Conservation (phyloP, 1,284 basidiomycete genomes). For the Somion occarium region DNA sequence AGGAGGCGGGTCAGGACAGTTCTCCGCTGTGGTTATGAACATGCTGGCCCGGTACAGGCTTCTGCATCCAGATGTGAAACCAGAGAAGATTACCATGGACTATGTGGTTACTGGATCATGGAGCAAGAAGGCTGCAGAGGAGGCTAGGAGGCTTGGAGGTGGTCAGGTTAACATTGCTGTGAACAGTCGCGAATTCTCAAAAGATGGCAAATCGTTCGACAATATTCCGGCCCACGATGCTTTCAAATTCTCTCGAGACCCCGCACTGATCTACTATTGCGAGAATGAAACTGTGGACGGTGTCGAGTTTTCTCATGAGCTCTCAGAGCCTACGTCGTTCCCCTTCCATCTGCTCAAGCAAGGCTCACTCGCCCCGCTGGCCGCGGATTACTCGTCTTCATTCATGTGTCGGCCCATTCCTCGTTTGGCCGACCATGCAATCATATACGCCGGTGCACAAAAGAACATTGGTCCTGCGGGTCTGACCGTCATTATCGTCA, state of each 20-base stretch:
- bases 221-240: conserved; percentile 70
- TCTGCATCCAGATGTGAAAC: conserved; percentile 51
- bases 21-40: conserved; percentile 87
- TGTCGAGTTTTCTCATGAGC: conserved; percentile 77
- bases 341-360: conserved; percentile 75
- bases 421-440: conserved; percentile 80
- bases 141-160: conserved; percentile 66
- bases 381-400: conserved; percentile 95
- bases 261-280: conserved; percentile 96
- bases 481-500: conserved; percentile 89
- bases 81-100: conserved; percentile 65
- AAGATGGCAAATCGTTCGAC: conserved; percentile 72
- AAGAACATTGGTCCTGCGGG: conserved; percentile 98
- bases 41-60: conserved; percentile 77
- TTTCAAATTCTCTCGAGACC: conserved; percentile 76
- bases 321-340: conserved; percentile 61
- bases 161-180: conserved; percentile 65
- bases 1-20: conserved; percentile 88
- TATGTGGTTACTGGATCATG: conserved; percentile 91
- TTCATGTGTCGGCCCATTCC: conserved; percentile 97
- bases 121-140: conserved; percentile 83
- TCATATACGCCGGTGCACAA: conserved; percentile 98
- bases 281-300: conserved; percentile 99
- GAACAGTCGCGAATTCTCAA: conserved; percentile 56
- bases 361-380: conserved; percentile 65